Evolutionary conservation across 768 basidiomycete species (phyloP).

Genomic region (Tricholomella constricta): DNA sequence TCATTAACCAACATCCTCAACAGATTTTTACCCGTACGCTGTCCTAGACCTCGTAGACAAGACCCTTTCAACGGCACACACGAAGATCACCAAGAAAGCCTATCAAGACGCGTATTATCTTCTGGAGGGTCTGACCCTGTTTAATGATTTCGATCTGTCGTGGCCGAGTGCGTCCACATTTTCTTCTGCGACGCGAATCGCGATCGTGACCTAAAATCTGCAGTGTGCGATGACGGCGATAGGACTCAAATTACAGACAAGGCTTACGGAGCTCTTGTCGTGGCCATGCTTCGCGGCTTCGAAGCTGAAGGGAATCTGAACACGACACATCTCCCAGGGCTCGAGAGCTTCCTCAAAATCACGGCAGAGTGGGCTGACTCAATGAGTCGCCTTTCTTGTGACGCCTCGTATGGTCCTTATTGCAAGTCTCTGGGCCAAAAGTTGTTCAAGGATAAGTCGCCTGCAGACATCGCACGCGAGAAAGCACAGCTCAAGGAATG

Average conservation of each 20-base stretch:
- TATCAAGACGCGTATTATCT: slow-evolving; percentile 34
- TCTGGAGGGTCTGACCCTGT: slow-evolving; percentile 35
- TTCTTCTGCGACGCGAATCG: not conserved
- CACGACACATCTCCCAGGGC: slow-evolving; percentile 28
- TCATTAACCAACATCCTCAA: not conserved
- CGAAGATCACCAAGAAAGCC: slow-evolving; percentile 33
- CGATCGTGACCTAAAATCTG: not conserved
- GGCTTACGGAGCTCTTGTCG: slow-evolving; percentile 34
- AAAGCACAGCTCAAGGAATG: slow-evolving; percentile 33
- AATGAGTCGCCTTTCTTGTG: slow-evolving; percentile 23
- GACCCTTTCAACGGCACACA: slow-evolving; percentile 27
- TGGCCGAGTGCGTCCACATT: slow-evolving; percentile 32
- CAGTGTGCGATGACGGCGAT: slow-evolving; percentile 37
- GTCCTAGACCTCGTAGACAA: slow-evolving; percentile 38
- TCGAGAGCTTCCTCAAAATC: slow-evolving; percentile 33
- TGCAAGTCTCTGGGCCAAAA: slow-evolving; percentile 37
- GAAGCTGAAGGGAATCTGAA: slow-evolving; percentile 31
- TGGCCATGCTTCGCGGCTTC: slow-evolving; percentile 34
- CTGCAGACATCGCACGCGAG: slow-evolving; percentile 29
- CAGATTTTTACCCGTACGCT: slow-evolving; percentile 36
- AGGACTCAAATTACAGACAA: slow-evolving; percentile 32
- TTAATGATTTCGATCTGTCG: slow-evolving; percentile 29
- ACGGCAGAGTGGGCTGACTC: slow-evolving; percentile 28
- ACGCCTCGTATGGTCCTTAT: slow-evolving; percentile 27
- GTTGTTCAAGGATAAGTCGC: slow-evolving; percentile 30